Conservation (phyloP, 1,284 basidiomycete species). For the Ganoderma sp. region DNA sequence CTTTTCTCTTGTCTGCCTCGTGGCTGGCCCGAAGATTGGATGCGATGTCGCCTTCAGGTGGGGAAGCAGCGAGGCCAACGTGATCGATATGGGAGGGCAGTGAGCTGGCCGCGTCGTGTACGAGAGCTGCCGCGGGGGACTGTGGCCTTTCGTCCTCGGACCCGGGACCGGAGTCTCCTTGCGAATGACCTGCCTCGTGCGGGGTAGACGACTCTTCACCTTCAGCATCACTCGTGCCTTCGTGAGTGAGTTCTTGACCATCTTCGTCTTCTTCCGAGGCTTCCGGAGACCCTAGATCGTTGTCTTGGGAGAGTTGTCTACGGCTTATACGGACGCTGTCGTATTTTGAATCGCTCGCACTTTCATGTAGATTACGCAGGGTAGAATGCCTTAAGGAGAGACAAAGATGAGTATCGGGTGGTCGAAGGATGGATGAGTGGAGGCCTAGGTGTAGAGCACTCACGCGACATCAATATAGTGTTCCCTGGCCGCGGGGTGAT, state of each 20-base stretch:
- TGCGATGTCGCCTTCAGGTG: slow-evolving; percentile 50
- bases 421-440: background rate
- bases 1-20: slow-evolving; percentile 75
- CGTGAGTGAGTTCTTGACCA: slow-evolving; percentile 12
- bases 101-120: slow-evolving; percentile 13
- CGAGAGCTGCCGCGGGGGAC: slow-evolving; percentile 4
- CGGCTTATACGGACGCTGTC: slow-evolving; percentile 69
- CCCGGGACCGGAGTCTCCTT: slow-evolving; percentile 38
- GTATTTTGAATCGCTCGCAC: slow-evolving; percentile 77
- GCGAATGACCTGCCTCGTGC: slow-evolving; percentile 40
- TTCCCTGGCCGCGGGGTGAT: slow-evolving; percentile 55
- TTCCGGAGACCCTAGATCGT: slow-evolving; percentile 46
- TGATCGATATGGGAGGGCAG: slow-evolving; percentile 15
- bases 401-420: background rate
- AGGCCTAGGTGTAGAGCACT: slow-evolving; percentile 34
- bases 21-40: slow-evolving; percentile 62
- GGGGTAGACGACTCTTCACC: slow-evolving; percentile 36
- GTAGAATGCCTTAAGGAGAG: slow-evolving; percentile 63
- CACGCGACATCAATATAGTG: slow-evolving; percentile 89
- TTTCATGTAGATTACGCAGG: slow-evolving; percentile 67
- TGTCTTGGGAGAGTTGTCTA: slow-evolving; percentile 55
- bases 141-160: slow-evolving; percentile 22
- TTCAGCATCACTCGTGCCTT: slow-evolving; percentile 23
- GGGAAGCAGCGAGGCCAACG: slow-evolving; percentile 15
- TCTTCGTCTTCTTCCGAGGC: slow-evolving; percentile 41